Evolutionary conservation across 2,329 filamentous ascomycete genomes (phyloP).

Genomic region (Phialocephala sp.): DNA sequence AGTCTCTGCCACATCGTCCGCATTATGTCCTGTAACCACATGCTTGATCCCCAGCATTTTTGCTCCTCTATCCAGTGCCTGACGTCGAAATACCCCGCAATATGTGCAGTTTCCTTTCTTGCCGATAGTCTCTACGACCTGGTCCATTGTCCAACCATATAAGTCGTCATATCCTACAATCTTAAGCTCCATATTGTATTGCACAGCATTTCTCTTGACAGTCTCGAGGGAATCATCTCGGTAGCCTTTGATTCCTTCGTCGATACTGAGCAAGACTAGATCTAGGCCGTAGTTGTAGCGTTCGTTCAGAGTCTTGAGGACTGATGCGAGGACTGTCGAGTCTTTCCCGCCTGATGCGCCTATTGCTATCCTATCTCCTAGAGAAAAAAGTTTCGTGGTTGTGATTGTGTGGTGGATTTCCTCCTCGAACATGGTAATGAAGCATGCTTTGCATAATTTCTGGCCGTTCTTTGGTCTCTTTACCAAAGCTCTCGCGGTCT

Average conservation of each 20-base stretch:
- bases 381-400: slow-evolving; percentile 78
- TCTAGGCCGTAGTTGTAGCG: slow-evolving; percentile 86
- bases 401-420: slow-evolving; percentile 94
- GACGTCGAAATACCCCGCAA: slow-evolving; percentile 92
- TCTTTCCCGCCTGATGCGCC: slow-evolving; percentile 97
- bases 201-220: slow-evolving; percentile 88
- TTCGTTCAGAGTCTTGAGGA: slow-evolving; percentile 93
- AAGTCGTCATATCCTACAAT: slow-evolving; percentile 93
- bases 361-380: slow-evolving; percentile 88
- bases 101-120: slow-evolving; percentile 99
- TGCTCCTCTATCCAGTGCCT: slow-evolving; percentile 91
- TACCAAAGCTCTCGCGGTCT: slow-evolving; percentile 79
- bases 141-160: slow-evolving; percentile 99
- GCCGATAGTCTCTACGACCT: slow-evolving; percentile 93
- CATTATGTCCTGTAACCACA: slow-evolving; percentile 97
- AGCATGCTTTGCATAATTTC: slow-evolving; percentile 90
- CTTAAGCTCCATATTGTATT: slow-evolving; percentile 90
- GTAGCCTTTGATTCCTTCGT: slow-evolving; percentile 97
- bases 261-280: slow-evolving; percentile 86
- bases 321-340: slow-evolving; percentile 92
- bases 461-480: slow-evolving; percentile 94
- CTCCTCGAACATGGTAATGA: slow-evolving; percentile 84
- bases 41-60: slow-evolving; percentile 87
- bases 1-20: slow-evolving; percentile 95
- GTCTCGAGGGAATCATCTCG: slow-evolving; percentile 95